These are phyloP conservation scores for Trypethelium eluteriae DNA, from an alignment of 495 filamentous ascomycete species.

Conservation along the genomic window DNA sequence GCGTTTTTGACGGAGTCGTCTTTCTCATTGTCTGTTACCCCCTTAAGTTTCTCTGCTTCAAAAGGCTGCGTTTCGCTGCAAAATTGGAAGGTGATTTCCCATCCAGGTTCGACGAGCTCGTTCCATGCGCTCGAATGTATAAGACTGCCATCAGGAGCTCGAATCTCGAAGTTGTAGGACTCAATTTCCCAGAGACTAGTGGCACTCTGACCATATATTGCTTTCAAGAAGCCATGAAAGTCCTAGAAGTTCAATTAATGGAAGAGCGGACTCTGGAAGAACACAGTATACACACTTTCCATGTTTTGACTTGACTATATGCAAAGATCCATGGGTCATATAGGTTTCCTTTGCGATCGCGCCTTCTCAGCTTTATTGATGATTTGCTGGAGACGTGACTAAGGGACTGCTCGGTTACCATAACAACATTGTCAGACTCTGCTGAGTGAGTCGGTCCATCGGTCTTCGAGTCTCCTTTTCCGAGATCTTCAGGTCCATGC, in stretches of 20 bases:
- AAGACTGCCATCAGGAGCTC: neutral
- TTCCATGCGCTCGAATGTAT: neutral
- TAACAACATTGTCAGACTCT: neutral
- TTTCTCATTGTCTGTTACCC: neutral
- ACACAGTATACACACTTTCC: neutral
- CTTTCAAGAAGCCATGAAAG: neutral
- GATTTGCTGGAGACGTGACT: neutral
- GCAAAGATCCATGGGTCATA: neutral
- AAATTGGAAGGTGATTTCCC: neutral
- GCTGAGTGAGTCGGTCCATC: neutral
- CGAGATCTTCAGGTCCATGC: no score
- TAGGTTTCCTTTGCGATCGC: neutral
- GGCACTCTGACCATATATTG: neutral
- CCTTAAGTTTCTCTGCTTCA: no score
- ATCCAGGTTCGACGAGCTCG: neutral
- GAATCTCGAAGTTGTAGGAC: neutral
- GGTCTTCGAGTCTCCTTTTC: no score
- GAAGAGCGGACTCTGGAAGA: neutral
- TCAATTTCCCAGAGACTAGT: neutral
- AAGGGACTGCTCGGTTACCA: neutral
- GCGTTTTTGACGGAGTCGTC: neutral
- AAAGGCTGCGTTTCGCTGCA: neutral
- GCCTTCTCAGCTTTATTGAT: neutral
- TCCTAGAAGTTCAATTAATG: neutral
- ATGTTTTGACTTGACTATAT: neutral